These are phyloP conservation scores for Penicillium angulare DNA, from an alignment of 495 filamentous ascomycete genomes.

Conservation along the genomic window DNA sequence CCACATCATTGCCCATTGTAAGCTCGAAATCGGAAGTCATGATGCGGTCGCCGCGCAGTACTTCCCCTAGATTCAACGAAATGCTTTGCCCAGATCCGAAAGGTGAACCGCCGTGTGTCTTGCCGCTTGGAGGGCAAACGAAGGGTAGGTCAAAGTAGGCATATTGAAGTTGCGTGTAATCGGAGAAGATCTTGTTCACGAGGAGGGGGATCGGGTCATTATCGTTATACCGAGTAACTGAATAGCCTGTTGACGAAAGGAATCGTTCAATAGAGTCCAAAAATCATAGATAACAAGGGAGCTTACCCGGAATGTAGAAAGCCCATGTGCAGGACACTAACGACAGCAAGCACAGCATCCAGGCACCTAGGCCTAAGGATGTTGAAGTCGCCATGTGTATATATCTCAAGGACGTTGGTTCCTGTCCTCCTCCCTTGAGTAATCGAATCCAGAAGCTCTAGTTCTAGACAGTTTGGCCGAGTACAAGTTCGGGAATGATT, in stretches of 20 bases:
- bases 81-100: constrained; percentile 79
- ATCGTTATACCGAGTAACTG: constrained; percentile 77
- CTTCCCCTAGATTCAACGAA: constrained; percentile 88
- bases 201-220: constrained; percentile 79
- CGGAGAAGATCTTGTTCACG: constrained; percentile 96
- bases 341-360: constrained; percentile 36
- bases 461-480: constrained; percentile 17
- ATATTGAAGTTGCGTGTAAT: constrained; percentile 89
- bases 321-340: constrained; percentile 50
- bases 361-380: constrained; percentile 20
- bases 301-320: constrained; percentile 78
- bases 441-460: constrained; percentile 12
- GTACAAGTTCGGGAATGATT: background rate
- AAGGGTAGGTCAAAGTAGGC: constrained; percentile 93
- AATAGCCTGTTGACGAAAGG: constrained; percentile 53
- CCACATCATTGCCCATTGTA: constrained; percentile 73
- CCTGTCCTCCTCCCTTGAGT: constrained; percentile 15
- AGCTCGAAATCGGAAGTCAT: constrained; percentile 86
- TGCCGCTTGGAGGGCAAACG: constrained; percentile 78
- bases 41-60: constrained; percentile 88
- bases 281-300: background rate
- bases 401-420: constrained; percentile 27
- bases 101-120: constrained; percentile 63
- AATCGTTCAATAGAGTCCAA: constrained; percentile 18
- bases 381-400: constrained; percentile 23